Evolutionary conservation across 1,284 basidiomycete genomes (phyloP), one percentile per base, ranked within the genome.

Genomic region (Leccinum angustisporum): DNA sequence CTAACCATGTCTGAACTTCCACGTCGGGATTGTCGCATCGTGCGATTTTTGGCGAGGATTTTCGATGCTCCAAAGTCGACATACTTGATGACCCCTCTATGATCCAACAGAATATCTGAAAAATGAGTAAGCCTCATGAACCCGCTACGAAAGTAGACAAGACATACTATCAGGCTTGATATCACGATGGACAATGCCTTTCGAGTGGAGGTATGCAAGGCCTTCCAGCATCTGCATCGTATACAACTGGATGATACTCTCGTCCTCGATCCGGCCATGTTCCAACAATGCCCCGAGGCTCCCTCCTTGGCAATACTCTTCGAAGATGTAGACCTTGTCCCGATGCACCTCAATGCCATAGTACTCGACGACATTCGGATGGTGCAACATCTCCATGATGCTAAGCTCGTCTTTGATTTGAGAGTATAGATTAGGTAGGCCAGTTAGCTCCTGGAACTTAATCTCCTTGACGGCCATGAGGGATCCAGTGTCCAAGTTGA

Each of bases 381-480:
- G 97, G 67, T 94, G 92, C 34, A 99, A 84, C 89, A 99, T 92
- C 77, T 97, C 95, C 97, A 99, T 99, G 64, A 99, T 95, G 68
- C 88, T 91, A 66, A 98, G 89, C 78, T 99, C 97, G 75, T 99
- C 96, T 75, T 91, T 92, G 77, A 99, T 98, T 74, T 97, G 95
- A 66, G 94, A 86, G 78, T 96, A 93, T 21, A 96, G 79, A 64
- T 86, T 91, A 7, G 93, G 91, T 58, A 92, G 78, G 34, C 91
- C 88, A 54, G 92, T 84, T 57, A 96, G 77, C 77, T 99, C 97
- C 74, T 98, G 95, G 76, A 98, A 97, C 63, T 96, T 94, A 75
- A 99, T 97, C 80, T 99, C 97, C 79, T 99, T 99, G 72, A 99
- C 97, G 4, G 97, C 97, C 95, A 99, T 98, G 61, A 98, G 88